phyloP scores from a whole-genome alignment of 345 rosid species.

The Pistacia vera region DNA sequence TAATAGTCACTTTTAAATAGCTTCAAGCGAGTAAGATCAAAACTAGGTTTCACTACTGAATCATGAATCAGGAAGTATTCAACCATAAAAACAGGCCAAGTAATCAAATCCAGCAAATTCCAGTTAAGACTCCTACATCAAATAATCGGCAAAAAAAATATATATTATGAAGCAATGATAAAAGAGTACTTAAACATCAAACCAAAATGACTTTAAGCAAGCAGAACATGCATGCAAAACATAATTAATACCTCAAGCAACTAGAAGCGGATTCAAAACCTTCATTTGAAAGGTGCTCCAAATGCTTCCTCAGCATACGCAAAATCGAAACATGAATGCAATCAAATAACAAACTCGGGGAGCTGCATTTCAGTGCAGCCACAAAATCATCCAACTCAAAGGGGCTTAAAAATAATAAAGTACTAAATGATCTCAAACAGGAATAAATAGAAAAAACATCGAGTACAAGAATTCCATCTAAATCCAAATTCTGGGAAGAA shows the following conservation, averaged over 20 bases:
- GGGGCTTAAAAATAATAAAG: slow-evolving; percentile 83
- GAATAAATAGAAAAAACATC: slow-evolving; percentile 78
- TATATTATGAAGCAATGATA: slow-evolving; percentile 19
- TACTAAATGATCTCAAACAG: slow-evolving; percentile 87
- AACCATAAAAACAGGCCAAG: slow-evolving; percentile 86
- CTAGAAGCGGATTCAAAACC: slow-evolving; percentile 77
- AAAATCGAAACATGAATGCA: slow-evolving; percentile 81
- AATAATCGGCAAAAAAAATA: slow-evolving; percentile 25
- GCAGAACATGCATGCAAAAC: slow-evolving; percentile 8
- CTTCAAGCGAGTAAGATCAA: slow-evolving; percentile 60
- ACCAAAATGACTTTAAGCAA: background rate
- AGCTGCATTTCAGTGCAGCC: slow-evolving; percentile 58
- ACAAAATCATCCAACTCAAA: slow-evolving; percentile 90
- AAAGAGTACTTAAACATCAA: slow-evolving; percentile 10
- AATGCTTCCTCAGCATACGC: slow-evolving; percentile 69
- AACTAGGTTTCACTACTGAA: slow-evolving; percentile 47
- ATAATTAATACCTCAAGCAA: slow-evolving; percentile 80
- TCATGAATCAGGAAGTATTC: slow-evolving; percentile 76
- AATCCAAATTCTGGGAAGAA: slow-evolving; percentile 59
- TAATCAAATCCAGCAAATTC: slow-evolving; percentile 74
- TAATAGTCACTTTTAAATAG: slow-evolving; percentile 67
- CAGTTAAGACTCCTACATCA: slow-evolving; percentile 89
- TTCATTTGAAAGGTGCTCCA: slow-evolving; percentile 74
- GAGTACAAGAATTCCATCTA: slow-evolving; percentile 63
- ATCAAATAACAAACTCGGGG: slow-evolving; percentile 68